phyloP scores from a whole-genome alignment of 768 basidiomycete genomes.

The Holtermannia corniformis region DNA sequence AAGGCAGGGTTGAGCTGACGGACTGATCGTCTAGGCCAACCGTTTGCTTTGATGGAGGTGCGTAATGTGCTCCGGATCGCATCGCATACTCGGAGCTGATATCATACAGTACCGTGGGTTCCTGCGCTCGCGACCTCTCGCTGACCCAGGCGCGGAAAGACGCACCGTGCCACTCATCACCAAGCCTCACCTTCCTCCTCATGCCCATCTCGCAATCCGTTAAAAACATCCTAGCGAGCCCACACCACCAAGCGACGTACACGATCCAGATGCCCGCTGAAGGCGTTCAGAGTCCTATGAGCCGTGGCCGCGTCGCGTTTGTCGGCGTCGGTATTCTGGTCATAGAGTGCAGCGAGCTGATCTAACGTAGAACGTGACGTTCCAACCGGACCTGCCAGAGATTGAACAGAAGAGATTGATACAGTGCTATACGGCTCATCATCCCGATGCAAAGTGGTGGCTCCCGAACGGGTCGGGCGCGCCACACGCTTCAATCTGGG shows the following conservation, averaged over 20 bases:
- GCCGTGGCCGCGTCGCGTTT: conserved; percentile 33
- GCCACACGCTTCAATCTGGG: conserved; percentile 28
- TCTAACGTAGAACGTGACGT: conserved; percentile 29
- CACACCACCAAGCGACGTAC: conserved; percentile 25
- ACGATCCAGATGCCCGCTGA: conserved; percentile 25
- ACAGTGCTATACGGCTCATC: conserved; percentile 26
- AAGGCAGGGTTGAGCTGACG: conserved; percentile 2
- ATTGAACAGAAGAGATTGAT: conserved; percentile 10
- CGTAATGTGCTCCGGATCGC: not conserved
- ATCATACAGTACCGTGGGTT: conserved; percentile 17
- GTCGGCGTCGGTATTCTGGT: conserved; percentile 30
- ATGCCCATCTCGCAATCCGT: conserved; percentile 34
- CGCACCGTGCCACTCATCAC: conserved; percentile 33
- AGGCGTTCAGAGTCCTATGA: conserved; percentile 21
- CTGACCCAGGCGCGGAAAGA: conserved; percentile 3
- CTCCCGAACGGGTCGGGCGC: conserved; percentile 15
- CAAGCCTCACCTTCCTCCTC: conserved; percentile 32
- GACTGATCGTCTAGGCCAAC: conserved; percentile 18
- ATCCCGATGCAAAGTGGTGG: conserved; percentile 34
- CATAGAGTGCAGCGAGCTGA: not conserved
- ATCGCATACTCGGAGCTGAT: too few relatives aligned
- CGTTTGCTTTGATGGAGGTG: conserved; percentile 38
- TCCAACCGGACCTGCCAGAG: conserved; percentile 15
- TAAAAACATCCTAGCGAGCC: conserved; percentile 24
- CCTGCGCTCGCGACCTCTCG: not conserved